Conservation (phyloP, 441 rosid genomes). For the Brassica balearica region DNA sequence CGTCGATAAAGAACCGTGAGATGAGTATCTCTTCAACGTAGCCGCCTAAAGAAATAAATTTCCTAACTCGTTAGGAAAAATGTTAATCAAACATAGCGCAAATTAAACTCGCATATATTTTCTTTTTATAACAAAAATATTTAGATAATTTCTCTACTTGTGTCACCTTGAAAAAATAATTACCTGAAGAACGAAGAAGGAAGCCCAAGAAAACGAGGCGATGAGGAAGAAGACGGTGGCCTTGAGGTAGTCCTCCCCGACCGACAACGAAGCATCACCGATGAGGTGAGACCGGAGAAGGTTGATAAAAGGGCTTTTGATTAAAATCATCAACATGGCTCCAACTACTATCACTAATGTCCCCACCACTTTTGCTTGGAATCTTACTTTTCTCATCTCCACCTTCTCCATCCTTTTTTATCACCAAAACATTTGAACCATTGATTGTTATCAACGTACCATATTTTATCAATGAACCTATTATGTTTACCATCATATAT, state of each 20-base stretch:
- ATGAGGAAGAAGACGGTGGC: constrained; percentile 81
- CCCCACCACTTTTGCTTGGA: constrained; percentile 83
- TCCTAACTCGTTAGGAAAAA: constrained; percentile 12
- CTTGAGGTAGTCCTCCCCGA: constrained; percentile 62
- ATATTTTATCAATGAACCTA: constrained; percentile 14
- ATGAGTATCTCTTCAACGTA: constrained; percentile 68
- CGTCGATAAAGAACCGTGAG: constrained; percentile 79
- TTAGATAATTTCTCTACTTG: background rate
- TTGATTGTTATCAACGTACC: constrained; percentile 26
- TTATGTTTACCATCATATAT: constrained; percentile 1
- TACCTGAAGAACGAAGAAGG: constrained; percentile 89
- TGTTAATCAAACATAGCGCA: background rate
- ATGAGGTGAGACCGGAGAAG: constrained; percentile 56
- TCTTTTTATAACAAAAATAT: background rate
- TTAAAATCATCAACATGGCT: constrained; percentile 66
- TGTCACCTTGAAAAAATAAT: too few relatives aligned
- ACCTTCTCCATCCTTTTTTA: constrained; percentile 80
- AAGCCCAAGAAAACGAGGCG: constrained; percentile 96
- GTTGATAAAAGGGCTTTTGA: constrained; percentile 53
- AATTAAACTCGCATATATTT: too few relatives aligned
- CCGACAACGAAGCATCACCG: constrained; percentile 40
- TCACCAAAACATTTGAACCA: constrained; percentile 25
- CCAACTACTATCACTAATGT: constrained; percentile 78
- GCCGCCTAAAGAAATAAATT: constrained; percentile 48
- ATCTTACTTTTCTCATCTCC: constrained; percentile 72